Evolutionary conservation across 2,329 filamentous ascomycete species (phyloP), one percentile per base, ranked within the genome.

Genomic region (Simplicillium sp.): DNA sequence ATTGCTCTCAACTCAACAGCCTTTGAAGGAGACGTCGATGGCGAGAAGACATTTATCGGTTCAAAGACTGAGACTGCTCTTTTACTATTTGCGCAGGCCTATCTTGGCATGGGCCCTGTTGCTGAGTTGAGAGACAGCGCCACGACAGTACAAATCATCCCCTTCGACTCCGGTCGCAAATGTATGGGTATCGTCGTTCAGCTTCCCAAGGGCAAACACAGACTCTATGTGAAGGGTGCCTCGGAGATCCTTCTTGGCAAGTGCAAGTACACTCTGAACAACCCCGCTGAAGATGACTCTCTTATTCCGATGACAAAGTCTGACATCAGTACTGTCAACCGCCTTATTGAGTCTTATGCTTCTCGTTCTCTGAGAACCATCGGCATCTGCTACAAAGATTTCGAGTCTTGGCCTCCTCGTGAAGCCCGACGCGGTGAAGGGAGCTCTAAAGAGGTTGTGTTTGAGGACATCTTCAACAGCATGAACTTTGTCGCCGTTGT

Each of bases 311-410:
- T 82, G 46, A 70, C 69, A 11, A 58, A 65, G 17, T 70, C 75
- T 35, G 75, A 80, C 48, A 66, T 67, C 39, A 62, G 73, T 46
- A 71, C 64, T 7, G 57, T 95, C 47, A 74, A 76, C 48, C 65
- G 70, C 16, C 68, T 87, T 37, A 94, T 94, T 50, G 77, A 81
- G 46, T 75, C 71, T 36, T 95, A 94, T 56, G 88, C 88, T 9
- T 78, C 75, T 18, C 75, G 82, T 14, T 94, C 87, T 7, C 71
- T 95, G 28, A 78, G 88, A 47, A 94, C 88, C 2, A 94, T 95
- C 50, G 86, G 82, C 34, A 74, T 94, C 47, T 71, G 87, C 40
- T 94, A 87, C 62, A 82, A 80, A 42, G 88, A 95, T 51, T 94
- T 92, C 49, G 76, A 85, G 17, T 74, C 76, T 40, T 95, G 88